phyloP scores from a whole-genome alignment of 345 rosid genomes.

The Viola odorata region DNA sequence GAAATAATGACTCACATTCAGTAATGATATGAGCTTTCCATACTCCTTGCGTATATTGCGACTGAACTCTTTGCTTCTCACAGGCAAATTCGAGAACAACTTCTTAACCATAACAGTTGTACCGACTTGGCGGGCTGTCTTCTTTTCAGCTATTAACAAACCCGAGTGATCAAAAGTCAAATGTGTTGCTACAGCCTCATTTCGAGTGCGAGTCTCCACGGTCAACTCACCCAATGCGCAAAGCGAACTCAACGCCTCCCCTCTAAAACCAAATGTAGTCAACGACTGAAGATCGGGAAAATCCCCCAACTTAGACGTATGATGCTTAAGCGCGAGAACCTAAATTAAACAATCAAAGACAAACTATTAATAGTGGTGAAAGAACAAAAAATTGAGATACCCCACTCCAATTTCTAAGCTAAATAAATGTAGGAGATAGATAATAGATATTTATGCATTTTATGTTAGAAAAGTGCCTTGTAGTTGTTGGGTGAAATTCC shows the following conservation, averaged over 20 bases:
- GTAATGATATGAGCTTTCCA: conserved; percentile 76
- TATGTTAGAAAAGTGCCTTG: conserved; percentile 39
- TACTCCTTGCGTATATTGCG: conserved; percentile 94
- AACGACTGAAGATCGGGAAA: conserved; percentile 77
- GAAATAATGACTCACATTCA: conserved; percentile 49
- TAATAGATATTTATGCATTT: too few species aligned
- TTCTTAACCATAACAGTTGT: conserved; percentile 85
- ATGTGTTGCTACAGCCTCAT: conserved; percentile 72
- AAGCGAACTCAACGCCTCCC: conserved; percentile 95
- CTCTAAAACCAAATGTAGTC: conserved; percentile 86
- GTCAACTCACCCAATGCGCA: conserved; percentile 74
- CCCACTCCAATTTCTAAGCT: too few species aligned
- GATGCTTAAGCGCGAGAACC: conserved; percentile 89
- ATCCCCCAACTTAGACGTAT: conserved; percentile 81
- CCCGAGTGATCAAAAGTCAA: conserved; percentile 86
- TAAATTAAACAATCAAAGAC: conserved; percentile 8
- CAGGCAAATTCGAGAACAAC: conserved; percentile 82
- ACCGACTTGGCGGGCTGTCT: conserved; percentile 81
- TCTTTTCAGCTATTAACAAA: conserved; percentile 53
- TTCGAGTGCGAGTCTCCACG: conserved; percentile 68
- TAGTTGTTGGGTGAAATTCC: conserved; percentile 81
- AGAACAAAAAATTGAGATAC: too few species aligned
- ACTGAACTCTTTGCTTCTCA: conserved; percentile 84
- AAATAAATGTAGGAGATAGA: too few species aligned
- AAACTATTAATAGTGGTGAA: not conserved